phyloP scores from a whole-genome alignment of 768 basidiomycete genomes.

The Hydnum rufescens region DNA sequence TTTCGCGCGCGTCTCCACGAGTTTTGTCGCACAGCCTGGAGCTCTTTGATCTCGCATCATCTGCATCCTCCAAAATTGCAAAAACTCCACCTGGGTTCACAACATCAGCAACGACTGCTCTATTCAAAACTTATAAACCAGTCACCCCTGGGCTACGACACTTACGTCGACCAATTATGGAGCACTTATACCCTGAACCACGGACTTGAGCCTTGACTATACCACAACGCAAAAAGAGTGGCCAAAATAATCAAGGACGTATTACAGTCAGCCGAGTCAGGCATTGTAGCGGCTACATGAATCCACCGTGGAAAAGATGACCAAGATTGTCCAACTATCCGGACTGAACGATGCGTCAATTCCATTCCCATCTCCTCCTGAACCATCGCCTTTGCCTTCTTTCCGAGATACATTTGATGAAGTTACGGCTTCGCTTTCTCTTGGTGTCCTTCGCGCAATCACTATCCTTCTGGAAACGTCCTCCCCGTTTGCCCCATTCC shows the following conservation, averaged over 20 bases:
- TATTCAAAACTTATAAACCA: constrained; percentile 82
- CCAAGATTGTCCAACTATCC: too few relatives aligned
- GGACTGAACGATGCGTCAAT: constrained; percentile 4
- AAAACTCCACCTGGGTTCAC: too few relatives aligned
- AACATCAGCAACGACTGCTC: too few relatives aligned
- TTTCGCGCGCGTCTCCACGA: too few relatives aligned
- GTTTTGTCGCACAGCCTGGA: too few relatives aligned
- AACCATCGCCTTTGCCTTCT: constrained; percentile 7
- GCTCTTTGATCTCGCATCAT: too few relatives aligned
- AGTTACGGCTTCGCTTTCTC: constrained; percentile 69
- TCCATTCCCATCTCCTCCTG: constrained; percentile 9
- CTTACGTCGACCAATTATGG: constrained; percentile 59
- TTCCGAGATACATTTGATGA: constrained; percentile 12
- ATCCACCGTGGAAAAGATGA: too few relatives aligned
- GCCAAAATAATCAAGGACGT: constrained; percentile 57
- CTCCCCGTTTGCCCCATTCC: constrained; percentile 83
- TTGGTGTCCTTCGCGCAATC: constrained; percentile 65
- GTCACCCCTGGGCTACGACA: constrained; percentile 74
- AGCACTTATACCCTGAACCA: constrained; percentile 68
- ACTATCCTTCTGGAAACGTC: constrained; percentile 82
- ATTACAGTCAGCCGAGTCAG: constrained; percentile 90
- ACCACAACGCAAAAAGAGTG: constrained; percentile 66
- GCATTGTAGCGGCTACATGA: constrained; percentile 48
- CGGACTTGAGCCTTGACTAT: constrained; percentile 69
- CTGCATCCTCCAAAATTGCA: too few relatives aligned